Base-by-base conservation (phyloP, 495 filamentous ascomycete species). In the Penicillium cosmopolitanum region DNA sequence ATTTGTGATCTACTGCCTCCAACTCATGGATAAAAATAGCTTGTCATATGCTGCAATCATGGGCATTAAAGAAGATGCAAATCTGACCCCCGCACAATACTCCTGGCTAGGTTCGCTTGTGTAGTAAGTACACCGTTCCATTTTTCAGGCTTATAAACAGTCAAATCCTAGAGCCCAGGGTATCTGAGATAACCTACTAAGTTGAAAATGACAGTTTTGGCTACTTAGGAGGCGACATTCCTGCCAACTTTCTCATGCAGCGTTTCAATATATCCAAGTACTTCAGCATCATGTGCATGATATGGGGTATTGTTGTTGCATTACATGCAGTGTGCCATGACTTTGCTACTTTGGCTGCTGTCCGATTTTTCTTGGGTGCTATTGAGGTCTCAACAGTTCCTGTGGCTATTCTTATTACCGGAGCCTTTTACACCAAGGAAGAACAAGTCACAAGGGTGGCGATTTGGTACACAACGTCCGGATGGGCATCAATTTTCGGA, bases 391-490 rank as follows among this genome's bases (percentile, higher is more conserved):
- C 23, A 23, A 23, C 23, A 4, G 23, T 23, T 23, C 23, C 23
- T 23, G 23, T 23, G 23, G 23, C 23, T 23, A 23, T 23, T 23
- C 23, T 23, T 23, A 23, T 23, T 23, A 23, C 23, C 23, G 23
- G 23, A 3, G 23, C 23, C 23, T 23, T 23, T 23, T 23, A 60
- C 42, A 60, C 25, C 3, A 55, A 55, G 25, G 42, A 23, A 5
- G 58, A 61, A 35, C 58, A 62, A 43, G 46, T 51, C 11, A 31
- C 43, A 5, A 21, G 59, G 33, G 46, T 51, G 3, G 56, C 65
- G 38, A 61, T 66, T 35, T 70, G 67, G 50, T 65, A 62, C 36
- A 64, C 63, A 15, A 68, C 60, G 4, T 56, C 61, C 21, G 51
- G 63, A 25, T 56, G 63, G 19, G 68, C 63, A 23, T 50, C 55